phyloP scores from a whole-genome alignment of 2,329 filamentous ascomycete species.

The Fusarium sp. region DNA sequence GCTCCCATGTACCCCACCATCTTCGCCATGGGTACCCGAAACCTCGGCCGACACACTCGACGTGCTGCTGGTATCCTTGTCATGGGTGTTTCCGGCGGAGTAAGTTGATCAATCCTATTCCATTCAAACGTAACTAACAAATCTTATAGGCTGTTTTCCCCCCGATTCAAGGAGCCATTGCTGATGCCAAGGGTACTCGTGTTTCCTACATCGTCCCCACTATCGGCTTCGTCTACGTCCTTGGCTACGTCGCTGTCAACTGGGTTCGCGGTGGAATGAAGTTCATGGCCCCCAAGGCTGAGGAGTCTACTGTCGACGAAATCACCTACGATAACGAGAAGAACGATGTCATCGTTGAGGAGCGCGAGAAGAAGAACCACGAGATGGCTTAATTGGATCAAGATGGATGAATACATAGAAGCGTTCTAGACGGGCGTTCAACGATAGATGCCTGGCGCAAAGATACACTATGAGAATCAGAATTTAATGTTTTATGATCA shows the following conservation, averaged over 20 bases:
- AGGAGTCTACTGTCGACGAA: neutral
- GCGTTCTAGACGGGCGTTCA: neutral
- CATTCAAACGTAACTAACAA: too few relatives aligned
- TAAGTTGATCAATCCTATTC: too few relatives aligned
- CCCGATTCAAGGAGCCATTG: slow-evolving; percentile 32
- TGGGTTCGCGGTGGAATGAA: slow-evolving; percentile 35
- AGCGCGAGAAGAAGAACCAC: slow-evolving; percentile 36
- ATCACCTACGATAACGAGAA: slow-evolving; percentile 12
- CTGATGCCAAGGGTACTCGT: slow-evolving; percentile 36
- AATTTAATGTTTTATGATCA: slow-evolving; percentile 26
- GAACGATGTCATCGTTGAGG: slow-evolving; percentile 20
- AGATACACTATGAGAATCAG: neutral
- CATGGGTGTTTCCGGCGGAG: slow-evolving; percentile 75
- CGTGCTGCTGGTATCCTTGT: slow-evolving; percentile 77
- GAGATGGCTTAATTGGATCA: slow-evolving; percentile 17
- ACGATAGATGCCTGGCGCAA: slow-evolving; percentile 4
- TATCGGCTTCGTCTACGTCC: slow-evolving; percentile 39
- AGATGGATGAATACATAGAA: neutral
- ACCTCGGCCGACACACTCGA: slow-evolving; percentile 79
- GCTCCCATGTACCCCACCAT: slow-evolving; percentile 85
- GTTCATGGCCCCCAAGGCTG: slow-evolving; percentile 16
- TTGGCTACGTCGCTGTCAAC: slow-evolving; percentile 29
- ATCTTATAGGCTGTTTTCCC: slow-evolving; percentile 59
- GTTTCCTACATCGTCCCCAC: slow-evolving; percentile 39
- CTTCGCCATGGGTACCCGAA: slow-evolving; percentile 78